These are phyloP conservation scores for Termitomyces sp. DNA, from an alignment of 768 basidiomycete species.

Conservation along the genomic window DNA sequence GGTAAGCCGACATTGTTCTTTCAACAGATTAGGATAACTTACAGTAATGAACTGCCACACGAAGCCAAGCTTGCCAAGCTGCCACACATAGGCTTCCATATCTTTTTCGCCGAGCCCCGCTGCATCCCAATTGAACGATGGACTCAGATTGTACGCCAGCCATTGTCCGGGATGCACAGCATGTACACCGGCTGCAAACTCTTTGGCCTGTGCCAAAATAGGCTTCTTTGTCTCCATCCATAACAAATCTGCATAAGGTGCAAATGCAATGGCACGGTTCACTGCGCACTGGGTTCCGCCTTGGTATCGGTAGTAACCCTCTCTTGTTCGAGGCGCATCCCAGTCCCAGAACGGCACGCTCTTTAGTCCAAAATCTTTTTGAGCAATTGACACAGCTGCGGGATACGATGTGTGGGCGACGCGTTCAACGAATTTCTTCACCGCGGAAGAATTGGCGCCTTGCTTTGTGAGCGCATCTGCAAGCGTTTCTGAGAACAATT, in stretches of 20 bases:
- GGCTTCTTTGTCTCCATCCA: constrained; percentile 99
- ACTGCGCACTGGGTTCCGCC: constrained; percentile 95
- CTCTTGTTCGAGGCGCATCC: constrained; percentile 90
- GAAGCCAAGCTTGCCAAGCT: constrained; percentile 92
- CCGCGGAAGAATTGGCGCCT: constrained; percentile 39
- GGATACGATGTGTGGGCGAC: constrained; percentile 65
- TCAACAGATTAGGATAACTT: constrained; percentile 18
- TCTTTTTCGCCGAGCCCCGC: constrained; percentile 83
- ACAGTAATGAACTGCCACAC: constrained; percentile 99
- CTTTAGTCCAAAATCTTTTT: constrained; percentile 71
- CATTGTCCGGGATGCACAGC: constrained; percentile 82
- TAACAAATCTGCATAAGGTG: constrained; percentile 86
- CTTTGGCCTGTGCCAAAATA: constrained; percentile 84
- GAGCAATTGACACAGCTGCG: constrained; percentile 69
- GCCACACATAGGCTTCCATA: constrained; percentile 89
- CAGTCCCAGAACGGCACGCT: constrained; percentile 87
- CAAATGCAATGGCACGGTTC: constrained; percentile 87
- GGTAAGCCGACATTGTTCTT: constrained; percentile 1
- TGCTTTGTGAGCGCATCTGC: constrained; percentile 62
- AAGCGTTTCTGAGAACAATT: constrained; percentile 72
- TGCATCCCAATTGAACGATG: constrained; percentile 92
- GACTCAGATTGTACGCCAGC: constrained; percentile 95
- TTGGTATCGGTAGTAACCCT: constrained; percentile 96
- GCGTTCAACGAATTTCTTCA: constrained; percentile 60
- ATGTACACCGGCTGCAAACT: constrained; percentile 89